Base-by-base conservation (phyloP, 257 asterid genomes). In the Gentiana straminea region DNA sequence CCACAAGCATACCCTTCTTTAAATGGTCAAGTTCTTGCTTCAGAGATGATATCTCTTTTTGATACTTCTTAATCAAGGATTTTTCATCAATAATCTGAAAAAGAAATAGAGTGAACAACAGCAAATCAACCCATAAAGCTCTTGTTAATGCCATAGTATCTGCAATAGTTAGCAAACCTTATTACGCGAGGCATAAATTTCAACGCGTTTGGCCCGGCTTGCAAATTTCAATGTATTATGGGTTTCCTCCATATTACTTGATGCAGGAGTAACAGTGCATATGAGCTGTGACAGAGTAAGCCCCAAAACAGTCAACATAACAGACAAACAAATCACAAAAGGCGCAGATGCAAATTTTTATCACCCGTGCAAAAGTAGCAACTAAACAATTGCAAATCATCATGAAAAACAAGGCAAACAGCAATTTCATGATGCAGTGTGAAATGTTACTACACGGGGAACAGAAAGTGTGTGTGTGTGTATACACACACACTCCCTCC, bases 161-260 rank as follows among this genome's bases (percentile, higher is more conserved):
- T 59, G 47, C 9, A 52, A 51, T 47, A 35, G 57, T 47, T 37
- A 61, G 73, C 80, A 67, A 69, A 92, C 99, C 94, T 69, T 83
- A 73, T 92, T 92, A 54, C 94, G 95, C 32, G 95, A 89, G 36
- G 99, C 99, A 73, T 62, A 71, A 58, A 92, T 92, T 66, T 89
- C 99, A 9, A 92, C 97, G 52, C 82, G 84, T 75, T 92, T 92
- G 24, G 99, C 97, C 74, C 99, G 79, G 87, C 94, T 92, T 60
- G 99, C 99, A 70, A 92, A 92, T 68, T 92, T 89, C 73, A 92
- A 77, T 13, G 99, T 92, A 76, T 92, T 92, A 69, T 92, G 97
- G 45, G 99, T 89, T 75, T 92, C 99, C 81, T 92, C 99, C 79
- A 79, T 64, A 80, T 86, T 88, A 75, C 99, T 92, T 58, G 99